phyloP scores from a whole-genome alignment of 1,139 yeast genomes.

The Schwanniomyces etchellsii region DNA sequence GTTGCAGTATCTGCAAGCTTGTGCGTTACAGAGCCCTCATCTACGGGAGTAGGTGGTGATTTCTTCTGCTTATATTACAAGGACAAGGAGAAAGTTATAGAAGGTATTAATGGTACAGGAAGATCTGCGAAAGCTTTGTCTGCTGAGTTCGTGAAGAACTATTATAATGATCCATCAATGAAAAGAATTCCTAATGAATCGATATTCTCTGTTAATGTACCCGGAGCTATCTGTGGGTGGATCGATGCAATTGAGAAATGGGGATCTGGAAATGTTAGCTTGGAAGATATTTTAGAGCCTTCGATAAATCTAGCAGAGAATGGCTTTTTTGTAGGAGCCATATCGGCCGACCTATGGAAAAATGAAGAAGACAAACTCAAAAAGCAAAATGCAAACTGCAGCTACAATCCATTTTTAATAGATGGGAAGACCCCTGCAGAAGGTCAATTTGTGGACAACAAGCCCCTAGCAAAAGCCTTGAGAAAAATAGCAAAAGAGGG shows the following conservation, averaged over 20 bases:
- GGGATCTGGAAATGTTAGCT: constrained; percentile 66
- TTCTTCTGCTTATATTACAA: constrained; percentile 65
- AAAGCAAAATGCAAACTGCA: constrained; percentile 23
- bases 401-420: too few species aligned
- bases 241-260: constrained; percentile 58
- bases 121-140: constrained; percentile 52
- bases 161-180: constrained; percentile 33
- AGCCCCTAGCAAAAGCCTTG: constrained; percentile 49
- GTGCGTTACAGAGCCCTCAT: constrained; percentile 67
- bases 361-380: constrained; percentile 30
- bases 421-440: constrained; percentile 38
- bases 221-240: constrained; percentile 81
- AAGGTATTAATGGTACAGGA: constrained; percentile 77
- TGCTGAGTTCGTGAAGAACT: constrained; percentile 40
- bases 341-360: constrained; percentile 53
- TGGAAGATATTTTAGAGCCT: constrained; percentile 59
- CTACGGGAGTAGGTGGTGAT: constrained; percentile 84
- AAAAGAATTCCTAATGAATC: constrained; percentile 46
- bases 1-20: constrained; percentile 76
- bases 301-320: constrained; percentile 65
- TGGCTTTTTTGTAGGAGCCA: constrained; percentile 62
- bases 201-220: constrained; percentile 61
- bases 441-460: constrained; percentile 58
- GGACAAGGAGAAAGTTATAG: constrained; percentile 42
- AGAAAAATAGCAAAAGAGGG: constrained; percentile 51